Evolutionary conservation across 257 asterid species (phyloP).

Genomic region (Salvia rosmarinus): DNA sequence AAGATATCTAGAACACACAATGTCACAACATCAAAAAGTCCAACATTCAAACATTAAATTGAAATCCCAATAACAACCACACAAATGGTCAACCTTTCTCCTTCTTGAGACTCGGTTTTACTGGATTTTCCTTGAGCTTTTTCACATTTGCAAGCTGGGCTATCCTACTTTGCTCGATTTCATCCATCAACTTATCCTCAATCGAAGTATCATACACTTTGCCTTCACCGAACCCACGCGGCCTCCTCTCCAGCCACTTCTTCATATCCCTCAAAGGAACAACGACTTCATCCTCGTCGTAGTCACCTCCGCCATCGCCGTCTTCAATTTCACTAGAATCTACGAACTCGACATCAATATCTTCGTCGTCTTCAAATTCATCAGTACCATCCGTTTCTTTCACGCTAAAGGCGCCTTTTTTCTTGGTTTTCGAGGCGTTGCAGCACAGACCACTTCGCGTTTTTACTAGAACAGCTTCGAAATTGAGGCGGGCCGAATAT

Average conservation of each 20-base stretch:
- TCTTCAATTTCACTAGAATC: slow-evolving; percentile 34
- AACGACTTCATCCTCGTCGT: slow-evolving; percentile 44
- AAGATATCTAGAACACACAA: too few relatives aligned
- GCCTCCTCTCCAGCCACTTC: slow-evolving; percentile 67
- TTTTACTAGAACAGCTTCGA: slow-evolving; percentile 26
- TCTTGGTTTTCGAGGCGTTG: slow-evolving; percentile 42
- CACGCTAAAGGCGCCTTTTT: slow-evolving; percentile 35
- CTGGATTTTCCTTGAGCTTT: slow-evolving; percentile 65
- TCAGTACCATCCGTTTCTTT: slow-evolving; percentile 47
- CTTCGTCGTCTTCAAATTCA: slow-evolving; percentile 47
- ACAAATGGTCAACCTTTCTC: slow-evolving; percentile 54
- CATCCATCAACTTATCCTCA: slow-evolving; percentile 91
- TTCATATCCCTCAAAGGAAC: slow-evolving; percentile 72
- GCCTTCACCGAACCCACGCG: slow-evolving; percentile 94
- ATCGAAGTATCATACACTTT: slow-evolving; percentile 77
- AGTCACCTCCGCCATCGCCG: slow-evolving; percentile 40
- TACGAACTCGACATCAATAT: slow-evolving; percentile 43
- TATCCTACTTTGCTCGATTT: slow-evolving; percentile 74
- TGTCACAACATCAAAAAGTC: not conserved
- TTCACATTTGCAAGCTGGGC: slow-evolving; percentile 82
- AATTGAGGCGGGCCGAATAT: slow-evolving; percentile 38
- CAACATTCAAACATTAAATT: not conserved
- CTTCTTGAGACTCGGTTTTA: slow-evolving; percentile 40
- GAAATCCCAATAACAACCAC: not conserved
- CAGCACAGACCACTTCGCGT: slow-evolving; percentile 42